phyloP scores from a whole-genome alignment of 2,329 filamentous ascomycete species.

The Penicillium vulpinum region DNA sequence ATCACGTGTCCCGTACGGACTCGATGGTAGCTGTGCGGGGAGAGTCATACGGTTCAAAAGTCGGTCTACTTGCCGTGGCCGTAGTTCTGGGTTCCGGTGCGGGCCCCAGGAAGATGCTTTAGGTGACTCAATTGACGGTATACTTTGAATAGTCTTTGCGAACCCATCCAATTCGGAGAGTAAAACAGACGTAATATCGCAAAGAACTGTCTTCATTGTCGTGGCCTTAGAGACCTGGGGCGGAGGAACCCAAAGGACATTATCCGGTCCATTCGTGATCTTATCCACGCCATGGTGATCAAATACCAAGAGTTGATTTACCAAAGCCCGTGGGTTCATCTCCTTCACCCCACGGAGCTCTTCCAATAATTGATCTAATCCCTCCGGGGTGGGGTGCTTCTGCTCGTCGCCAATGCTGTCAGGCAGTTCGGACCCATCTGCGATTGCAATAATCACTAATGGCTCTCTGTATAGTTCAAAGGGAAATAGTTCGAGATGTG shows the following conservation, averaged over 20 bases:
- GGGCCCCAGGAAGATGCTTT: constrained; percentile 50
- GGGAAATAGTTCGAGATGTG: constrained; percentile 76
- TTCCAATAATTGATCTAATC: constrained; percentile 49
- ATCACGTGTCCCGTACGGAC: constrained; percentile 34
- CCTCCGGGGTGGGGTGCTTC: constrained; percentile 40
- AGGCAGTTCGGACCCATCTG: constrained; percentile 72
- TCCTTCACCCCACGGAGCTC: constrained; percentile 71
- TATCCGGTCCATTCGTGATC: constrained; percentile 59
- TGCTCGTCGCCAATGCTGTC: constrained; percentile 27
- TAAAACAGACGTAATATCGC: constrained; percentile 71
- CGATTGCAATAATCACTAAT: constrained; percentile 77
- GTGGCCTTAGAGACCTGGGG: constrained; percentile 68
- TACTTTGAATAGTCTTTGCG: constrained; percentile 69
- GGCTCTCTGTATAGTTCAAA: constrained; percentile 90
- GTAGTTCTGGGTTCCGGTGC: constrained; percentile 52
- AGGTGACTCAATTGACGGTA: constrained; percentile 76
- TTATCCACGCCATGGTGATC: constrained; percentile 63
- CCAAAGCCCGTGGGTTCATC: constrained; percentile 71
- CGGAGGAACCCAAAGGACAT: constrained; percentile 70
- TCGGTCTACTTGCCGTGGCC: constrained; percentile 54
- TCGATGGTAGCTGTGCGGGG: constrained; percentile 61
- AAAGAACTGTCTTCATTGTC: constrained; percentile 79
- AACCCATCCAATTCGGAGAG: constrained; percentile 74
- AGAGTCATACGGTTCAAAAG: constrained; percentile 75
- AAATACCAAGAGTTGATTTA: constrained; percentile 78